phyloP scores from a whole-genome alignment of 1,139 yeast species.

The Candida sp. region DNA sequence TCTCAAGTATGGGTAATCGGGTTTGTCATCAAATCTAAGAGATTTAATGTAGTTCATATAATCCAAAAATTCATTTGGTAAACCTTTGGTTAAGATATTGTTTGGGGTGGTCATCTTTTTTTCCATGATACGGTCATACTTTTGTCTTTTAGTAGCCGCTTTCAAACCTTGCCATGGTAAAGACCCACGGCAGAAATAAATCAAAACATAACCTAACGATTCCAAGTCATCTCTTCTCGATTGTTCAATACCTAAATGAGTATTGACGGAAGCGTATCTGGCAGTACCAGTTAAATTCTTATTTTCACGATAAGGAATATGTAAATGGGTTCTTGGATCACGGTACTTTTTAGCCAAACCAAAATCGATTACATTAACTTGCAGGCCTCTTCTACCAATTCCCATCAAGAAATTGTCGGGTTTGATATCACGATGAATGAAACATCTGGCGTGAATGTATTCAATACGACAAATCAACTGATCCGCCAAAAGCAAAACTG shows the following conservation, averaged over 20 bases:
- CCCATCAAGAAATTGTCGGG: constrained; percentile 99
- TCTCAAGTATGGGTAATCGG: constrained; percentile 89
- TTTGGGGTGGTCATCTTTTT: constrained; percentile 93
- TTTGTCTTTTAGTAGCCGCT: constrained; percentile 96
- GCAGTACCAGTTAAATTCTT: constrained; percentile 98
- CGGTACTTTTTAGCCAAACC: constrained; percentile 96
- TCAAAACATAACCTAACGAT: constrained; percentile 90
- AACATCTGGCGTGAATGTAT: constrained; percentile 92
- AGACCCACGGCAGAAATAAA: constrained; percentile 92
- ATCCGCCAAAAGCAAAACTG: constrained; percentile 89
- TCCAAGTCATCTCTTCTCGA: constrained; percentile 96
- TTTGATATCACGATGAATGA: constrained; percentile 88
- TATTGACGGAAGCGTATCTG: constrained; percentile 91
- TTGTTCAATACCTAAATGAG: constrained; percentile 97
- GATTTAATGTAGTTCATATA: constrained; percentile 88
- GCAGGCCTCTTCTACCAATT: constrained; percentile 91
- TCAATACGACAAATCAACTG: constrained; percentile 94
- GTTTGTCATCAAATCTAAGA: constrained; percentile 92
- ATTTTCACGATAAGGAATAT: constrained; percentile 94
- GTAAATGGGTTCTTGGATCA: constrained; percentile 94
- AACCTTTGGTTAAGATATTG: constrained; percentile 85
- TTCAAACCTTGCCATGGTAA: constrained; percentile 99
- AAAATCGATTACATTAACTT: constrained; percentile 94
- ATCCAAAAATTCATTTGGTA: constrained; percentile 87
- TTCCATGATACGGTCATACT: constrained; percentile 95